These are phyloP conservation scores for Parafenestella ontariensis DNA, from an alignment of 2,329 filamentous ascomycete species.

Conservation along the genomic window DNA sequence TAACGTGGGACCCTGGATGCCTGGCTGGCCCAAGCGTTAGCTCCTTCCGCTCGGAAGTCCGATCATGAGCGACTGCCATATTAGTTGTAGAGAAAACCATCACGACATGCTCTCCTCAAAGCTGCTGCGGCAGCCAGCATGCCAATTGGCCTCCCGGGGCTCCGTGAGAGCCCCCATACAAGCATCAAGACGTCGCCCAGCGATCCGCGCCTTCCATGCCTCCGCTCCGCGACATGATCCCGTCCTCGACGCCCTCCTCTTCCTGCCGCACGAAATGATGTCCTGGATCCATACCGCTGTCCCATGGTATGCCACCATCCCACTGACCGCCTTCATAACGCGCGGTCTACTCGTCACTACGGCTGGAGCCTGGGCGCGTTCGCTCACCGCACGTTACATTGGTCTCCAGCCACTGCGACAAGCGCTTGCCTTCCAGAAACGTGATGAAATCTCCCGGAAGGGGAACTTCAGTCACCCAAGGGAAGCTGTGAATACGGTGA, in stretches of 20 bases:
- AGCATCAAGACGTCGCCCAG: constrained; percentile 3
- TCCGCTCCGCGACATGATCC: constrained; percentile 49
- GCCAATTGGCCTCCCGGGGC: constrained; percentile 33
- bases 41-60: constrained; percentile 24
- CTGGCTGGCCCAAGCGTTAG: constrained; percentile 17
- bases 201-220: constrained; percentile 58
- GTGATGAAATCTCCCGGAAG: constrained; percentile 23
- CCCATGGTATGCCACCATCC: constrained; percentile 63
- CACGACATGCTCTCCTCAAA: constrained; percentile 32
- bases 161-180: constrained; percentile 3
- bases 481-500: constrained; percentile 18
- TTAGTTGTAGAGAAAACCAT: constrained; percentile 7
- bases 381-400: constrained; percentile 50
- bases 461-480: constrained; percentile 30
- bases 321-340: constrained; percentile 61
- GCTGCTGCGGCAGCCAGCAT: constrained; percentile 27
- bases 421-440: constrained; percentile 35
- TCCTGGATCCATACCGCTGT: constrained; percentile 61
- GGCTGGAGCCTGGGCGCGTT: constrained; percentile 51
- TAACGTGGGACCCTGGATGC: constrained; percentile 23
- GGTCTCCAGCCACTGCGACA: constrained; percentile 52
- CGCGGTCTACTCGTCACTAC: constrained; percentile 58
- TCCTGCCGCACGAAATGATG: constrained; percentile 55
- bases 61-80: constrained; percentile 10
- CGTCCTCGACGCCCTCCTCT: constrained; percentile 53